phyloP scores from a whole-genome alignment of 192 early-diverging fungal species.

The Podila horticola region DNA sequence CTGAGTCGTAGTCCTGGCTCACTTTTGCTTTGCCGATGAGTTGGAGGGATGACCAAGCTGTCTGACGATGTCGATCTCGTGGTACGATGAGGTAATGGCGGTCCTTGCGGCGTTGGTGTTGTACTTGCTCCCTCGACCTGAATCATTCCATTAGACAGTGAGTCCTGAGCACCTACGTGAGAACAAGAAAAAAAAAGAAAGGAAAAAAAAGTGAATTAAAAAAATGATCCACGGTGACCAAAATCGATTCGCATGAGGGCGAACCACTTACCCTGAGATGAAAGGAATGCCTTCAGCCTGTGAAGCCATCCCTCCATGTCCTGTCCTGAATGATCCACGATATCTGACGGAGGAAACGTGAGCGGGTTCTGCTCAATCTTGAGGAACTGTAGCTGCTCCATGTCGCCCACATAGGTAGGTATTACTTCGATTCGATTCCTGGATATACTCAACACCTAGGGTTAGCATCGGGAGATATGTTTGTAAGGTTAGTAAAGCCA shows the following conservation, averaged over 20 bases:
- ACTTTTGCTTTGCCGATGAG: constrained; percentile 32
- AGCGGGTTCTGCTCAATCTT: constrained; percentile 55
- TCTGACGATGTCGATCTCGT: constrained; percentile 17
- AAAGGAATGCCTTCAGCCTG: constrained; percentile 22
- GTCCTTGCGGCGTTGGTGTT: background rate
- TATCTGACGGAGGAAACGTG: constrained; percentile 38
- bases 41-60: constrained; percentile 14
- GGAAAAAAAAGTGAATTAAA: background rate
- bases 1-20: constrained; percentile 33
- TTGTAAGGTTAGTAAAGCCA: background rate
- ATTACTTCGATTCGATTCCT: constrained; percentile 48
- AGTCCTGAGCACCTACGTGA: background rate
- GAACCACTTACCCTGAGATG: constrained; percentile 1
- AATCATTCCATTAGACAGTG: no score
- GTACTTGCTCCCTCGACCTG: background rate
- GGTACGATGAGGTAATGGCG: background rate
- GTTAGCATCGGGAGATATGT: background rate
- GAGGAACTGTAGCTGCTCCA: constrained; percentile 53
- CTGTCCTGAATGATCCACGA: constrained; percentile 26
- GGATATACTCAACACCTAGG: constrained; percentile 51
- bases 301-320: constrained; percentile 42
- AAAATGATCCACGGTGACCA: background rate
- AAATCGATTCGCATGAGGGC: background rate
- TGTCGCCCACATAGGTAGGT: constrained; percentile 51
- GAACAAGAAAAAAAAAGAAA: background rate